Evolutionary conservation across 2,329 filamentous ascomycete species (phyloP).

Genomic region (Aureobasidium lini): DNA sequence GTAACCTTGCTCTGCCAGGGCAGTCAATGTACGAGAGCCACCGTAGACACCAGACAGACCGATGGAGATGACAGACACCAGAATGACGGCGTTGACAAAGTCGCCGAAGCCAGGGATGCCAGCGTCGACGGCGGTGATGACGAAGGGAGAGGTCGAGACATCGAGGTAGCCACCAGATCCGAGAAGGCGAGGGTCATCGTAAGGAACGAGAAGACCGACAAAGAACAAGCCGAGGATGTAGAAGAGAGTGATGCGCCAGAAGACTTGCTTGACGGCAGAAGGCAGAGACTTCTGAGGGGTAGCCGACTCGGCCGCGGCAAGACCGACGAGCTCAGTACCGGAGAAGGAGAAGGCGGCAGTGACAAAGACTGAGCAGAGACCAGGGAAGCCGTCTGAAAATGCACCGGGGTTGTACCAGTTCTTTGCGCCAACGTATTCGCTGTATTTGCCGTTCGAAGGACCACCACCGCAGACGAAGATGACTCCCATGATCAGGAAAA

Average conservation of each 20-base stretch:
- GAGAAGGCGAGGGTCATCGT: conserved; percentile 58
- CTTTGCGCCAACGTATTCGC: conserved; percentile 42
- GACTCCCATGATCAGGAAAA: conserved; percentile 82
- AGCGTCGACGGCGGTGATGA: conserved; percentile 82
- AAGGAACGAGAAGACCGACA: conserved; percentile 75
- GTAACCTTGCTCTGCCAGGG: conserved; percentile 69
- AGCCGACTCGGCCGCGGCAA: conserved; percentile 70
- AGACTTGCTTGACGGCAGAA: conserved; percentile 84
- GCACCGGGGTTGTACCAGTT: conserved; percentile 76
- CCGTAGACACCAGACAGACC: conserved; percentile 90
- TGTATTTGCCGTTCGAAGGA: conserved; percentile 31
- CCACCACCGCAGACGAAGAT: conserved; percentile 76
- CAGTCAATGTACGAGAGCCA: conserved; percentile 80
- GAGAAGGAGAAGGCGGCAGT: conserved; percentile 70
- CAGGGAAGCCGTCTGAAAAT: conserved; percentile 76
- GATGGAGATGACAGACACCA: conserved; percentile 82
- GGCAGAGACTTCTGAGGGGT: conserved; percentile 76
- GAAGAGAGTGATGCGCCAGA: conserved; percentile 77
- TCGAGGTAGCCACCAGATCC: conserved; percentile 49
- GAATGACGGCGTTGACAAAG: conserved; percentile 91
- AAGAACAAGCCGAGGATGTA: conserved; percentile 77
- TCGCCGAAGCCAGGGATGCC: conserved; percentile 58
- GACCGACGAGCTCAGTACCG: conserved; percentile 67
- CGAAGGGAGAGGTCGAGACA: conserved; percentile 77
- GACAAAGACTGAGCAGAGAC: conserved; percentile 69